Base-by-base conservation (phyloP, 306 rosid genomes). In the Inga leiocalycina region DNA sequence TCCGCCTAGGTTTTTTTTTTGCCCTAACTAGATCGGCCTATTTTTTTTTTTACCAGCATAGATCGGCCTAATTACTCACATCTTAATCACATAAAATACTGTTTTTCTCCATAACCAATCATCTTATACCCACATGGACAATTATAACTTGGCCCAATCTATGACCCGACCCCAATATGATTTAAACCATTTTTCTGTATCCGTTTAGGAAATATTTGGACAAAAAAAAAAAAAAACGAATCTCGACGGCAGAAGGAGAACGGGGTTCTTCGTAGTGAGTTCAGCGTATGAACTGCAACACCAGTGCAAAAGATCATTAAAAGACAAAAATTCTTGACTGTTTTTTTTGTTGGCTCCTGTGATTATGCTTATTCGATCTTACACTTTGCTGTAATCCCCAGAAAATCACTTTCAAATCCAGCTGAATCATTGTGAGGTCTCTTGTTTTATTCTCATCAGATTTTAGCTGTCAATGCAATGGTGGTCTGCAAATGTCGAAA, bases 401-500 rank as follows among this genome's bases (percentile, higher is more conserved):
- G 52, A 77, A 64, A 48, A 51, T 4, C 35, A 64, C 39, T 80
- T 73, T 30, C 66, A 75, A 83, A 78, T 81, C 80, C 52, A 27
- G 52, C 52, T 73, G 71, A 81, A 46, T 69, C 67, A 74, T 37
- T 72, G 74, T 62, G 65, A 59, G 52, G 72, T 48, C 54, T 30
- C 19, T 45, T 45, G 20, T 71, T 20, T 44, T n/a, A n/a, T 37
- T 69, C 69, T 51, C 78, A 45, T 85, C 82, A 39, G 72, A 77
- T 67, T 84, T 35, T 84, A 32, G 79, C 87, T 73, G 84, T 87
- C 82, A 87, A 84, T 92, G 94, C 94, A 89, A 96, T 96, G 99
- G 99, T 96, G 91, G 99, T 96, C 94, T 96, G 99, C 95, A 96
- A 94, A 91, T 96, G 99, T 91, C 98, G 97, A 86, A 96, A 96